Conservation (phyloP, 2,329 filamentous ascomycete genomes). For the Acephala macrosclerotiorum region DNA sequence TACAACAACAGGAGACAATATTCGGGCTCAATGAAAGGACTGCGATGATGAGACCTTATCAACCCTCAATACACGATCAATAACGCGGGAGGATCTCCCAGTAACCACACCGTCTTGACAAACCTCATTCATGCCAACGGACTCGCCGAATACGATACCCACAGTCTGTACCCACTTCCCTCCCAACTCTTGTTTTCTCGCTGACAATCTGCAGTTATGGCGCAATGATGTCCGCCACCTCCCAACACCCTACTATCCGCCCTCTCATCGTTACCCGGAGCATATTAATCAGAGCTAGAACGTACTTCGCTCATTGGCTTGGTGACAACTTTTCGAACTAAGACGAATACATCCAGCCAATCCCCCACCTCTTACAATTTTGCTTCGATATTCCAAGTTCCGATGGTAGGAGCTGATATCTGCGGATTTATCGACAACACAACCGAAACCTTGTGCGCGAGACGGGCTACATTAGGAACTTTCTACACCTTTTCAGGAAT, state of each 20-base stretch:
- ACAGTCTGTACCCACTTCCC: conserved; percentile 62
- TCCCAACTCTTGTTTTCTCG: neutral
- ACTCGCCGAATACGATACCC: conserved; percentile 72
- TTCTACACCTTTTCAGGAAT: conserved; percentile 75
- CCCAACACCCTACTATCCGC: conserved; percentile 65
- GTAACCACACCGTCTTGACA: conserved; percentile 66
- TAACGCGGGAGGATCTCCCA: conserved; percentile 57
- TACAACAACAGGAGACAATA: too few relatives aligned
- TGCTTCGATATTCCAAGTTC: conserved; percentile 54
- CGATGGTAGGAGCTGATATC: conserved; percentile 60
- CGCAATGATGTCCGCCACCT: conserved; percentile 71
- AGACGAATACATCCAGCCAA: neutral
- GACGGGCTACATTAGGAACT: conserved; percentile 74
- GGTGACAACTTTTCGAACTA: neutral
- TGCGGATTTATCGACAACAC: conserved; percentile 67
- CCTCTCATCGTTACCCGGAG: conserved; percentile 76
- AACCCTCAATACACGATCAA: conserved; percentile 69
- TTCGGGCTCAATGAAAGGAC: conserved; percentile 53
- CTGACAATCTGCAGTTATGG: conserved; percentile 52
- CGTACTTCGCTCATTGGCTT: neutral
- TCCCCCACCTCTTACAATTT: neutral
- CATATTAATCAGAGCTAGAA: conserved; percentile 48
- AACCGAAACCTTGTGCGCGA: conserved; percentile 68
- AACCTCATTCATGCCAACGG: conserved; percentile 71
- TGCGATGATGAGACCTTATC: conserved; percentile 67